Evolutionary conservation across 345 rosid species (phyloP).

Genomic region (thale cress (Arabidopsis thaliana)): TAIR10.1 NC_003070.9:20230501-20231000

Average conservation of each 20-base stretch:
- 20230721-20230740: neutral
- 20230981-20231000: slow-evolving; percentile 45
- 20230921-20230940: slow-evolving; percentile 36
- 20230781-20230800: slow-evolving; percentile 22
- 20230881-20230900: slow-evolving; percentile 24
- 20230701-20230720: slow-evolving; percentile 39
- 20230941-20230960: slow-evolving; percentile 36
- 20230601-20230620: slow-evolving; percentile 41
- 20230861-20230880: slow-evolving; percentile 20
- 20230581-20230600: slow-evolving; percentile 38
- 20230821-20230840: slow-evolving; percentile 44
- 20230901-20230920: slow-evolving; percentile 39
- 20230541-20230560: slow-evolving; percentile 82
- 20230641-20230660: slow-evolving; percentile 32
- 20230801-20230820: slow-evolving; percentile 34
- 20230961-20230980: slow-evolving; percentile 45
- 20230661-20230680: neutral
- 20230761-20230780: slow-evolving; percentile 2
- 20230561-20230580: slow-evolving; percentile 48
- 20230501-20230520: slow-evolving; percentile 75
- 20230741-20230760: slow-evolving; percentile 1
- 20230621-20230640: slow-evolving; percentile 23
- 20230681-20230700: neutral
- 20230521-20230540: slow-evolving; percentile 86
- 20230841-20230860: slow-evolving; percentile 34